These are phyloP conservation scores for Cetraspora pellucida DNA, from an alignment of 192 early-diverging fungal genomes.

Conservation along the genomic window DNA sequence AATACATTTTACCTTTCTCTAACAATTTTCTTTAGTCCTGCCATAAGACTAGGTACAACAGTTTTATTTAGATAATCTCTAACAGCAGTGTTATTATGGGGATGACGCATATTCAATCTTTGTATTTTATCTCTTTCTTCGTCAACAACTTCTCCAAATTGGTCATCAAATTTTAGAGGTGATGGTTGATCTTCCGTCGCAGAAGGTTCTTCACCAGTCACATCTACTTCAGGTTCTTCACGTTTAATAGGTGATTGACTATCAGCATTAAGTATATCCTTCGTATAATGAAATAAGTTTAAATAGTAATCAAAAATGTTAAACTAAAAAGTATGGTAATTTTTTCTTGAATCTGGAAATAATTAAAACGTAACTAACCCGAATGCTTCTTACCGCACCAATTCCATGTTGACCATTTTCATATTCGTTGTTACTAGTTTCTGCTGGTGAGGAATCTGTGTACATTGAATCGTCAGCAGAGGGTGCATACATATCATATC, in stretches of 20 bases:
- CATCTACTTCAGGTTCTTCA: constrained; percentile 17
- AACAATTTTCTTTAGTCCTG: constrained; percentile 47
- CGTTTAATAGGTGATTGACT: constrained; percentile 22
- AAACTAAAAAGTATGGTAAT: not conserved
- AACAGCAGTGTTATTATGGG: constrained; percentile 27
- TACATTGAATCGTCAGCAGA: not conserved
- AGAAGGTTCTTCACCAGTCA: not conserved
- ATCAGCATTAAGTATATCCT: constrained; percentile 31
- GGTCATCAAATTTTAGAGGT: constrained; percentile 3
- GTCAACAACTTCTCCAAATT: constrained; percentile 8
- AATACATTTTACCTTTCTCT: constrained; percentile 45
- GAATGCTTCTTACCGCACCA: constrained; percentile 14
- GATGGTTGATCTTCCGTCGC: not conserved
- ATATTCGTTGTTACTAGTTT: constrained; percentile 11
- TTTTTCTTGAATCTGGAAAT: not conserved
- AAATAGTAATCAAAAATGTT: not conserved
- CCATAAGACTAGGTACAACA: constrained; percentile 48
- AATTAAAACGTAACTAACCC: not conserved
- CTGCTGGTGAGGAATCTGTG: constrained; percentile 13
- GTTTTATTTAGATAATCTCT: constrained; percentile 50
- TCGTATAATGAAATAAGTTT: not conserved
- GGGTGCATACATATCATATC: not conserved
- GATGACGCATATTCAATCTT: constrained; percentile 22
- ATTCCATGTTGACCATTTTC: not conserved
- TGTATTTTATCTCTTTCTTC: constrained; percentile 30